A percentile compares a stretch with the other conserved stretches of the same genome.
phyloP scores from a whole-genome alignment of 257 asterid species.

The Schizonepeta tenuifolia region DNA sequence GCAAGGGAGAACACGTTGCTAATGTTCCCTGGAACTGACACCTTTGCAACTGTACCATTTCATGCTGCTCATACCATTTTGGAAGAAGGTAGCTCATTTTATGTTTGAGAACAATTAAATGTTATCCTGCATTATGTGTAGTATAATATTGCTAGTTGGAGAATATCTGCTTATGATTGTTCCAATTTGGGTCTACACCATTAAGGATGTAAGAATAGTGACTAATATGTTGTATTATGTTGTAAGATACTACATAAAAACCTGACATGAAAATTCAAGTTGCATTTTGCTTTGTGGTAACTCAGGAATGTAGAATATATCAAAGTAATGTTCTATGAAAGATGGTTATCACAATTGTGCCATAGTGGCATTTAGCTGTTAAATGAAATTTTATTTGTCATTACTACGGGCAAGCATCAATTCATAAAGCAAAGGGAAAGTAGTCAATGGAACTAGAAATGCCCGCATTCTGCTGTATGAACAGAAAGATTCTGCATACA shows the following conservation, averaged over 20 bases:
- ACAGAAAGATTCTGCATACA: background rate
- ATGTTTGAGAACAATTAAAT: background rate
- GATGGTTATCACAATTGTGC: conserved; percentile 8
- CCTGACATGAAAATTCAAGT: conserved; percentile 7
- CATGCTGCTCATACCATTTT: conserved; percentile 96
- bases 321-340: background rate
- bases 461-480: conserved; percentile 1
- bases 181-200: background rate
- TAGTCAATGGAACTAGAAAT: conserved; percentile 14
- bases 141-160: conserved; percentile 9
- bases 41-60: conserved; percentile 72
- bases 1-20: conserved; percentile 73
- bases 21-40: conserved; percentile 82
- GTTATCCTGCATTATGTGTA: background rate
- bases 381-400: background rate
- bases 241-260: background rate
- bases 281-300: conserved; percentile 3
- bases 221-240: background rate
- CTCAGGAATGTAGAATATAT: background rate
- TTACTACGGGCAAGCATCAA: background rate
- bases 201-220: background rate
- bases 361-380: background rate
- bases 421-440: conserved; percentile 3
- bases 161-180: conserved; percentile 16
- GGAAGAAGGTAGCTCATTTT: conserved; percentile 63